Percentiles rank a stretch among this genome's conserved stretches.
Conservation (phyloP, 495 filamentous ascomycete genomes). For the Hypoxylon lienhwacheense region DNA sequence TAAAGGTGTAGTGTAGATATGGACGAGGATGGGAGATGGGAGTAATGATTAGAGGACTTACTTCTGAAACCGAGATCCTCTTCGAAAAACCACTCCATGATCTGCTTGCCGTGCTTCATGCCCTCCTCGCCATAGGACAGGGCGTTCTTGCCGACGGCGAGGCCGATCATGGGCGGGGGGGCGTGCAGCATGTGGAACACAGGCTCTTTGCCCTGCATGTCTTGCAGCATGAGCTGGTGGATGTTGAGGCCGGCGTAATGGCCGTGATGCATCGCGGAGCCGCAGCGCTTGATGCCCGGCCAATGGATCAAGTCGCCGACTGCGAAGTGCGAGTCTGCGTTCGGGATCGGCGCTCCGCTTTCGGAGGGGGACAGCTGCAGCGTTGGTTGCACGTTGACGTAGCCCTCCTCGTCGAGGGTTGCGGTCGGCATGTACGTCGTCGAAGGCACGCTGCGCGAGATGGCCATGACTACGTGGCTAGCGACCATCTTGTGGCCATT, state of each 20-base stretch:
- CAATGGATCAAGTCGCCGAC: constrained; percentile 58
- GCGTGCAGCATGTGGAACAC: constrained; percentile 50
- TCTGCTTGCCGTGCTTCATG: constrained; percentile 57
- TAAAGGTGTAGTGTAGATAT: not conserved
- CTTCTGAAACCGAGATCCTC: constrained; percentile 66
- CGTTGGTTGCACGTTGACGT: constrained; percentile 55
- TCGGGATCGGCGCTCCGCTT: constrained; percentile 51
- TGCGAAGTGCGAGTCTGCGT: constrained; percentile 61
- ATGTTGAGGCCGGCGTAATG: constrained; percentile 62
- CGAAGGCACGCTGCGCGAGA: constrained; percentile 58
- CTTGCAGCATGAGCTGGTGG: constrained; percentile 56
- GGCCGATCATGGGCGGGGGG: constrained; percentile 63
- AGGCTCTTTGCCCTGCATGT: constrained; percentile 45
- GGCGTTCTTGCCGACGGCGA: constrained; percentile 67
- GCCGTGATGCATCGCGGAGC: constrained; percentile 68
- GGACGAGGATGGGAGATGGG: too few relatives aligned
- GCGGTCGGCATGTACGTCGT: constrained; percentile 56
- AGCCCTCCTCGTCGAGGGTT: constrained; percentile 56
- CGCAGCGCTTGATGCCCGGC: constrained; percentile 72
- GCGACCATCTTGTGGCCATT: constrained; percentile 56
- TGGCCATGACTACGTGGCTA: constrained; percentile 61
- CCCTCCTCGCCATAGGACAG: constrained; percentile 60
- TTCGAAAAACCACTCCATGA: constrained; percentile 63
- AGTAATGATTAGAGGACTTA: too few relatives aligned
- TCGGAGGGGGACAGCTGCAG: constrained; percentile 53